Evolutionary conservation across 495 filamentous ascomycete genomes (phyloP), one percentile per base, ranked within the genome.

Genomic region (Daldinia vernicosa): DNA sequence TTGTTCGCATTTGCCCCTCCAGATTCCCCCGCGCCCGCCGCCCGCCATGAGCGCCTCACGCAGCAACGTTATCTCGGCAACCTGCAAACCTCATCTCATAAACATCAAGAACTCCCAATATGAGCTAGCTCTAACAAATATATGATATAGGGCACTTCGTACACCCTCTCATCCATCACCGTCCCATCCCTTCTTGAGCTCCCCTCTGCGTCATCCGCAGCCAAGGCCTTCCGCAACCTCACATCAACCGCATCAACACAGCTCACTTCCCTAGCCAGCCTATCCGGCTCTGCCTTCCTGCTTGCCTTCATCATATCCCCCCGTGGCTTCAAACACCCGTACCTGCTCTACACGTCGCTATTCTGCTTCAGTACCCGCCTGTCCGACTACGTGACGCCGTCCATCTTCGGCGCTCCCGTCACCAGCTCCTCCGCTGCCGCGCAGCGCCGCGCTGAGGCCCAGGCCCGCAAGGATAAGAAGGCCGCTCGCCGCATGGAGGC

Each of bases 171-270:
- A 17, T 85, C 88, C 33, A 81, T 93, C 39, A 90, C 91, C 32
- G 82, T 95, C 67, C 93, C 94, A 43, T 83, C 93, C 6, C 87
- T 97, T 40, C 84, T 92, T 69, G 85, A 87, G 72, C 90, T 97
- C 51, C 91, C 92, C 15, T 90, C 90, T 62, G 89, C 94, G 19
- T 76, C 82, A 30, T 82, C 84, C 40, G 92, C 92, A 57, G 82
- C 88, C 47, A 85, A 84, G 71, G 86, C 91, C 72, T 87, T 94
- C 74, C 76, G 81, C 66, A 84, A 88, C 69, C 85, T 93, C 66
- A 85, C 88, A 62, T 79, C 84, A 50, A 78, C 87, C 4, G 88
- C 87, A 27, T 83, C 86, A 53, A 82, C 80, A 53, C 87, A 92
- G 65, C 79, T 88, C 52, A 78, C 88, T n/a, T 76, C 82, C 27